These are phyloP conservation scores for Aspergillus ibericus DNA, from an alignment of 2,329 filamentous ascomycete genomes.

Conservation along the genomic window DNA sequence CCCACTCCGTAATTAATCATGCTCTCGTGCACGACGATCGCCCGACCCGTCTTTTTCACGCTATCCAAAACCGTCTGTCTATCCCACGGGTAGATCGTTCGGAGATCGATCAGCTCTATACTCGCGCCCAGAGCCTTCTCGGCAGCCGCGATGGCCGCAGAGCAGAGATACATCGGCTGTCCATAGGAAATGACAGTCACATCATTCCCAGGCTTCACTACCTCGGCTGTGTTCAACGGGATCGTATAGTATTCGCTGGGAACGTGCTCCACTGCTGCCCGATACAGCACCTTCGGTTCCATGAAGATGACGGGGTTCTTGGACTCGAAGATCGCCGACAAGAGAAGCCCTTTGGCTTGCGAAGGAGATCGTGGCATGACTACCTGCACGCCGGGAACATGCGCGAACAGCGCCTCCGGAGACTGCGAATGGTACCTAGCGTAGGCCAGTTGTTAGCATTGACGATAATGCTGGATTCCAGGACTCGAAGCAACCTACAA, in stretches of 20 bases:
- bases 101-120: slow-evolving; percentile 81
- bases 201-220: slow-evolving; percentile 76
- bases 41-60: slow-evolving; percentile 81
- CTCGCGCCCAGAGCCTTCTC: slow-evolving; percentile 73
- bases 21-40: slow-evolving; percentile 86
- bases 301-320: slow-evolving; percentile 90
- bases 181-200: slow-evolving; percentile 86
- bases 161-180: slow-evolving; percentile 82
- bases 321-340: slow-evolving; percentile 70
- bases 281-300: slow-evolving; percentile 91
- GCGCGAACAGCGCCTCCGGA: slow-evolving; percentile 83
- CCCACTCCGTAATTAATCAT: slow-evolving; percentile 89
- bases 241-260: slow-evolving; percentile 78
- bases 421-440: slow-evolving; percentile 77
- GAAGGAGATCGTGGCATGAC: slow-evolving; percentile 81
- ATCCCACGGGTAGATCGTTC: slow-evolving; percentile 92
- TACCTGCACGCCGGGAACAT: slow-evolving; percentile 81
- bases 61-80: slow-evolving; percentile 75
- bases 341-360: slow-evolving; percentile 83
- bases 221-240: slow-evolving; percentile 80
- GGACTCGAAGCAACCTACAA: slow-evolving; percentile 48
- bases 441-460: not conserved
- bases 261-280: slow-evolving; percentile 88
- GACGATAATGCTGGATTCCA: too few species aligned
- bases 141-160: slow-evolving; percentile 71